Evolutionary conservation across 805 yeast species (phyloP).

Genomic region (Saccharomycopsis sp.): DNA sequence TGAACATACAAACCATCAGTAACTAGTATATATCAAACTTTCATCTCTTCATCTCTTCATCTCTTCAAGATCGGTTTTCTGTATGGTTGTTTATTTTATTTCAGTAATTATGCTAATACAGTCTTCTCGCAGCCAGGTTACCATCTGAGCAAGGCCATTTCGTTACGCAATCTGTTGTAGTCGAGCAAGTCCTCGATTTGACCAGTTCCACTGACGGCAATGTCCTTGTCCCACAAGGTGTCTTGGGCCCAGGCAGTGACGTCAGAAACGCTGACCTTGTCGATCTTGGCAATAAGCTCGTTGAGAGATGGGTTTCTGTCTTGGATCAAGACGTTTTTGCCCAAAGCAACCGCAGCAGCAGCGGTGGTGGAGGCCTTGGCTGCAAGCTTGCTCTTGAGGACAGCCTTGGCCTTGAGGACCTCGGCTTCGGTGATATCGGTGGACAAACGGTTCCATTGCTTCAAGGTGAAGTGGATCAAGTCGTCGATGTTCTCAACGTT

Average conservation of each 20-base stretch:
- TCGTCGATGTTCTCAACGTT: constrained; percentile 62
- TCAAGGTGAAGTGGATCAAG: constrained; percentile 70
- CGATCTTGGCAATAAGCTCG: constrained; percentile 56
- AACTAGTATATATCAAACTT: too few species aligned
- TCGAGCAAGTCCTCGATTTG: constrained; percentile 80
- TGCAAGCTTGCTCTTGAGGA: constrained; percentile 58
- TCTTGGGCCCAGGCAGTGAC: constrained; percentile 69
- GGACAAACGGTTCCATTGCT: constrained; percentile 83
- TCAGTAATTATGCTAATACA: too few species aligned
- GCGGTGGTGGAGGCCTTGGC: constrained; percentile 41
- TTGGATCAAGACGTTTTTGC: constrained; percentile 48
- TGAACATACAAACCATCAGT: too few species aligned
- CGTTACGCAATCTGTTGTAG: constrained; percentile 81
- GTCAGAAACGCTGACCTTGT: constrained; percentile 52
- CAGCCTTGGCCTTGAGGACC: constrained; percentile 69
- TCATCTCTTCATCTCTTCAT: neutral
- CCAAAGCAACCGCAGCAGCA: constrained; percentile 51
- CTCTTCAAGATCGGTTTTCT: too few species aligned
- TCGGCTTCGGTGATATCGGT: constrained; percentile 70
- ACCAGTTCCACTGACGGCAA: constrained; percentile 79
- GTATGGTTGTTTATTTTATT: too few species aligned
- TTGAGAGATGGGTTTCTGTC: constrained; percentile 58
- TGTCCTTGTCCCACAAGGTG: constrained; percentile 77
- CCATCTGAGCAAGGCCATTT: constrained; percentile 87
- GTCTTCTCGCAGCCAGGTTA: constrained; percentile 25